Conservation (phyloP, 2,329 filamentous ascomycete genomes). For the Xylariaceae sp. region DNA sequence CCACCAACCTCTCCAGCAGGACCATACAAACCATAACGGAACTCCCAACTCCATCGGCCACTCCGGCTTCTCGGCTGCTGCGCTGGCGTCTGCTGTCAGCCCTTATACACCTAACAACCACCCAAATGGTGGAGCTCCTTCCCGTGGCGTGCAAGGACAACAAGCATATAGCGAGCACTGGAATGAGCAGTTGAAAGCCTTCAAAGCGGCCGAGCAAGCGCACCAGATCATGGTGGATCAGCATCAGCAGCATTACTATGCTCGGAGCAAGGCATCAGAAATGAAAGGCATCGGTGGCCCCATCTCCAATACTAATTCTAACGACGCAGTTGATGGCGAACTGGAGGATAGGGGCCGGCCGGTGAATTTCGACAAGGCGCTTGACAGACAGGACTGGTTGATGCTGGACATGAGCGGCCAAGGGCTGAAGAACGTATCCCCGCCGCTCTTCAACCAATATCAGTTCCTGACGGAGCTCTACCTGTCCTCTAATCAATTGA, state of each 20-base stretch:
- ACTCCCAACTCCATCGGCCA: constrained; percentile 55
- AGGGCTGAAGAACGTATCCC: constrained; percentile 75
- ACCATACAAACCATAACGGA: constrained; percentile 49
- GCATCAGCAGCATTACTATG: constrained; percentile 65
- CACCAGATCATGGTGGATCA: constrained; percentile 66
- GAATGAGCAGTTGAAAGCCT: constrained; percentile 78
- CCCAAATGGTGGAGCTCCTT: constrained; percentile 51
- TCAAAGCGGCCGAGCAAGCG: constrained; percentile 69
- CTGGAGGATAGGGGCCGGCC: constrained; percentile 53
- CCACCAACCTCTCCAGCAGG: constrained; percentile 54
- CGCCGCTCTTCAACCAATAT: constrained; percentile 73
- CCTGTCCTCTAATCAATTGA: constrained; percentile 87
- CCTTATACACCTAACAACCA: constrained; percentile 50
- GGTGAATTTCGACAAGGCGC: constrained; percentile 60
- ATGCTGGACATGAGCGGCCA: constrained; percentile 96
- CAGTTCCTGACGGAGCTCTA: constrained; percentile 87
- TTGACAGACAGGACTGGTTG: constrained; percentile 78
- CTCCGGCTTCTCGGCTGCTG: constrained; percentile 52
- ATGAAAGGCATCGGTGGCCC: constrained; percentile 61
- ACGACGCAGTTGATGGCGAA: constrained; percentile 48
- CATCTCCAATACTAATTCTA: constrained; percentile 43
- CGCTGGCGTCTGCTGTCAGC: constrained; percentile 59
- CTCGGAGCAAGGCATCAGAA: constrained; percentile 62
- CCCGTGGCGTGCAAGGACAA: constrained; percentile 46
- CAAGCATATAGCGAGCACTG: constrained; percentile 62